Evolutionary conservation across 1,139 yeast species (phyloP), one percentile per base, ranked within the genome.

Genomic region (Candida glucosophila): DNA sequence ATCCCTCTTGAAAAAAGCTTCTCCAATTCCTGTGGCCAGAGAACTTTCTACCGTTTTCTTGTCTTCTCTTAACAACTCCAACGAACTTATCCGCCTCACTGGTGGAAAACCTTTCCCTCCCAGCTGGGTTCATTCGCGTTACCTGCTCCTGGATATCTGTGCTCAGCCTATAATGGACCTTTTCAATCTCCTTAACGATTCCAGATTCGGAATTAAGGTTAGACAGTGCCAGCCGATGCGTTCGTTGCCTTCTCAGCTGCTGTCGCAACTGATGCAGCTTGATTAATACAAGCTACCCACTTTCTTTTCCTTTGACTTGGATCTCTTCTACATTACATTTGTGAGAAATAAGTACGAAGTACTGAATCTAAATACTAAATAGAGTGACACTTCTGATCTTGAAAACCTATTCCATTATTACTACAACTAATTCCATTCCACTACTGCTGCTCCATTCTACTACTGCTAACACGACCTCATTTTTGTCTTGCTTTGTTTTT

Each of bases 111-210:
- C 77, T 13, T 61, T 73, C 31, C 67, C 72, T 30, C 86, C 95
- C 37, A 75, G 86, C 38, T 88, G 92, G 86, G 79, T 82, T 26
- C 95, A 86, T 48, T 83, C 95, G 16, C 60, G 70, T 26, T 73
- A 57, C 53, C 71, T 72, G 47, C 52, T 79, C 32, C 48, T 61
- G 25, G 68, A 67, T 26, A 50, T 54, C 7, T 55, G 62, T 29
- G 57, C 63, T 15, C 70, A 63, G 30, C 67, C 71, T 28, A 64
- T 76, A 23, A 52, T 62, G 35, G 69, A 73, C 34, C 60, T 80
- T 44, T 66, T 70, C 29, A 66, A 69, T 35, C 55, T 78, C 42
- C 56, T 72, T 20, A 72, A 74, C 50, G 88, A 78, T 42, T 59
- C 63, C 41, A 65, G 82, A 51, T 78, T 76, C 39, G 90, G 88